Evolutionary conservation across 2,329 filamentous ascomycete species (phyloP), one percentile per base, ranked within the genome.

Genomic region (Tympanopsis confertula): DNA sequence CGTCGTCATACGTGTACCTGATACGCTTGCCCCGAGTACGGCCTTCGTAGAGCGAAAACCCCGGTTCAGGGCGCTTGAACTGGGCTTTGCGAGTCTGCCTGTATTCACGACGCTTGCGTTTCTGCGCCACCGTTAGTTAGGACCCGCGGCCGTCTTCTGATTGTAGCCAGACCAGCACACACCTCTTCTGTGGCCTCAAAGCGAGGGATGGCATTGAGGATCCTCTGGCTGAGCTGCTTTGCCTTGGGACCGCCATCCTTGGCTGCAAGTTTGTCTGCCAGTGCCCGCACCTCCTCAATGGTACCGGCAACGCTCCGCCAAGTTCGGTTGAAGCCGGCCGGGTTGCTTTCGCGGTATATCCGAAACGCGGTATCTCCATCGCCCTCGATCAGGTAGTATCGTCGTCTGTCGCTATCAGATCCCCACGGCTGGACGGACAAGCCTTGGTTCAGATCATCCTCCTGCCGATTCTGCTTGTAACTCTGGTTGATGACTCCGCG

Each of bases 131-230:
- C 43, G 54, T 30, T 53, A 45, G 24, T 40, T 33, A 33, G 22
- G 38, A 4, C 35, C 12, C 32, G 19, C 33, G 17, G 38, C 26
- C 32, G 19, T n/a, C 14, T 13, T 33, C 13, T 13, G 14, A 35
- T 35, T 13, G 36, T n/a, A 35, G 13, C n/a, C 17, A 12, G 18
- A 14, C n/a, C 30, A 14, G 19, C 19, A 56, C 66, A 52, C 66
- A 87, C 85, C 61, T 94, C 87, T 59, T 96, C 88, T 4, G 86
- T 88, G 24, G 84, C 86, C 58, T 96, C 89, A 48, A 98, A 95
- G 22, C 87, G 78, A 20, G 88, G 86, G 20, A 96, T 74, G 10
- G 87, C 88, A 38, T 76, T 72, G 24, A 71, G 58, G 50, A 98
- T 93, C 56, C 79, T 84, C 47, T 82, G 76, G 42, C 82, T 78